phyloP scores from a whole-genome alignment of 2,329 filamentous ascomycete genomes.

The Fusarium veterinarium region DNA sequence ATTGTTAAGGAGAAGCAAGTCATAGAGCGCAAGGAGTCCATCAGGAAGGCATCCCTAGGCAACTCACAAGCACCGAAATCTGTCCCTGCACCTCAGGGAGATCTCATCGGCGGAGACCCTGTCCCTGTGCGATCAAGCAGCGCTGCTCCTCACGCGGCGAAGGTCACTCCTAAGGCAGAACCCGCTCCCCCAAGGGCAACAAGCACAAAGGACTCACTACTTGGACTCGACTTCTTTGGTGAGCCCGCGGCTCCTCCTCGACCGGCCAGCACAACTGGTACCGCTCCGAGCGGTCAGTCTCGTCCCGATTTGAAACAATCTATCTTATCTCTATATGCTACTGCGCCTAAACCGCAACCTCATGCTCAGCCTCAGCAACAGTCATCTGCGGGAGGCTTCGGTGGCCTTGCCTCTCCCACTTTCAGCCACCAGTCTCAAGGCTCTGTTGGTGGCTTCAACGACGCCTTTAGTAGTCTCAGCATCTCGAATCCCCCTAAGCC shows the following conservation, averaged over 20 bases:
- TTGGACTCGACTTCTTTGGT: slow-evolving; percentile 94
- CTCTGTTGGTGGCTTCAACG: slow-evolving; percentile 74
- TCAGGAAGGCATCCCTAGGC: slow-evolving; percentile 69
- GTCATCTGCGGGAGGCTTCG: slow-evolving; percentile 72
- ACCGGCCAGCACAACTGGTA: slow-evolving; percentile 82
- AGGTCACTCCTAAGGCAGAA: slow-evolving; percentile 69
- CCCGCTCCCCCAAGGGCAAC: slow-evolving; percentile 74
- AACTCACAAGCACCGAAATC: slow-evolving; percentile 52
- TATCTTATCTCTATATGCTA: slow-evolving; percentile 93
- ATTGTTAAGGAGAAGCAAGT: slow-evolving; percentile 75
- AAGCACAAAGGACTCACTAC: slow-evolving; percentile 86
- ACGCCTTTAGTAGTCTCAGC: slow-evolving; percentile 73
- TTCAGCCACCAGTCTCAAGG: slow-evolving; percentile 61
- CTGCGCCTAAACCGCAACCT: slow-evolving; percentile 80
- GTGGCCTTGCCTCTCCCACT: slow-evolving; percentile 71
- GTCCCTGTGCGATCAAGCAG: slow-evolving; percentile 78
- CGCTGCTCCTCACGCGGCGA: slow-evolving; percentile 71
- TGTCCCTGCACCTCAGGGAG: slow-evolving; percentile 66
- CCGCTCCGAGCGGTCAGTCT: slow-evolving; percentile 72
- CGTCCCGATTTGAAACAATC: slow-evolving; percentile 96
- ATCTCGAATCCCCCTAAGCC: slow-evolving; percentile 60
- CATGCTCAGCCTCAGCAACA: slow-evolving; percentile 57
- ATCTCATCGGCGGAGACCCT: slow-evolving; percentile 85
- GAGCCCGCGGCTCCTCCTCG: slow-evolving; percentile 77
- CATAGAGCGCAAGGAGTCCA: slow-evolving; percentile 68